A percentile compares a stretch with the other conserved stretches of the same genome.
Evolutionary conservation across 2,329 filamentous ascomycete species (phyloP).

Genomic region (Samsoniella hepiali): DNA sequence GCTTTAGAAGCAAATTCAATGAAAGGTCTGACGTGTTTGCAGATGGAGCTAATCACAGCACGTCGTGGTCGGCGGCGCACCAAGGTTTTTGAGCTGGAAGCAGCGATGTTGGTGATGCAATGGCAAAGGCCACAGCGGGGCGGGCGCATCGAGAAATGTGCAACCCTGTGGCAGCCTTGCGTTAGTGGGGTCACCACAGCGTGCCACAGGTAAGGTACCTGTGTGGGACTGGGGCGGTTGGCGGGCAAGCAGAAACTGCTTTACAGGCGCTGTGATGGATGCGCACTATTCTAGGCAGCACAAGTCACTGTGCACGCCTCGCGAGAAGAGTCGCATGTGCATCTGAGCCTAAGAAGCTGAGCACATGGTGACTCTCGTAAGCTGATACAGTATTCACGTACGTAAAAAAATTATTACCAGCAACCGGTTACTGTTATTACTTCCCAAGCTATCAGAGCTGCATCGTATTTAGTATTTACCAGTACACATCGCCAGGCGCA

Average conservation of each 20-base stretch:
- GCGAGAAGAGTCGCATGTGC: background rate
- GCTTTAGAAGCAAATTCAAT: background rate
- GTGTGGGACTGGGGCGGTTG: background rate
- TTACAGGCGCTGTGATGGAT: background rate
- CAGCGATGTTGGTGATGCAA: conserved; percentile 11
- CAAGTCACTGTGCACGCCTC: background rate
- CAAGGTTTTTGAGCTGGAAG: background rate
- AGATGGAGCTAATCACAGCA: background rate
- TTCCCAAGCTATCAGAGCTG: background rate
- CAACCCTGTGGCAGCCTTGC: background rate
- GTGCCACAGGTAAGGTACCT: conserved; percentile 2
- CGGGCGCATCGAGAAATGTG: background rate
- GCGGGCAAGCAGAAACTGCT: background rate
- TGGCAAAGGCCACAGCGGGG: background rate
- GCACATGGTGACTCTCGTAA: background rate
- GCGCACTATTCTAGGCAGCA: background rate
- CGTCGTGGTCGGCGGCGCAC: conserved; percentile 1
- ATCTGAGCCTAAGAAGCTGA: background rate
- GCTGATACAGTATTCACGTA: background rate
- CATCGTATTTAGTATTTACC: background rate
- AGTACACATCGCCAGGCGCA: background rate
- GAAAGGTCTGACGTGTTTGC: background rate
- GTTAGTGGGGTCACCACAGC: conserved; percentile 8
- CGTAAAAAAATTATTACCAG: background rate
- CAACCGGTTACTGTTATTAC: background rate